phyloP scores from a whole-genome alignment of 352 stramenopile genomes.

The Pseudoperonospora humuli region DNA sequence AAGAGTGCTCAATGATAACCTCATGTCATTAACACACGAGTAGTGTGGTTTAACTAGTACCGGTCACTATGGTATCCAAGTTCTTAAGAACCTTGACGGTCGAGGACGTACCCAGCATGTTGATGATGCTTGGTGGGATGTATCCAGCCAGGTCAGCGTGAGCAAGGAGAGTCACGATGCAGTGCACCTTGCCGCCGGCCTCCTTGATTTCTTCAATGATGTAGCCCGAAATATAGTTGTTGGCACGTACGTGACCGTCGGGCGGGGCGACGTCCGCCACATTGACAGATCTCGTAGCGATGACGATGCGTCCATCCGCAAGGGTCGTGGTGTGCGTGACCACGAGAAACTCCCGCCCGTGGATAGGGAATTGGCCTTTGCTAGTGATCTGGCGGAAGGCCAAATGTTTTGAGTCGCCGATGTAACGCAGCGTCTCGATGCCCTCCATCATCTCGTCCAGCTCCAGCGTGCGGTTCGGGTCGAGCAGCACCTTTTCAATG shows the following conservation, averaged over 20 bases:
- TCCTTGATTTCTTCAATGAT: constrained; percentile 57
- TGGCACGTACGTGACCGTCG: constrained; percentile 57
- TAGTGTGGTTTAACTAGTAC: constrained; percentile 8
- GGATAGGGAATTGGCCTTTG: constrained; percentile 74
- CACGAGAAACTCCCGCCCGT: constrained; percentile 64
- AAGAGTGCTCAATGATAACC: no score
- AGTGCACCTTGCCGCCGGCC: constrained; percentile 40
- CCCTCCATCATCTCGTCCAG: constrained; percentile 80
- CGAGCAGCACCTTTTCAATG: constrained; percentile 53
- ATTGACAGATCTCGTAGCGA: constrained; percentile 58
- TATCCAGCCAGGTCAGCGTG: constrained; percentile 74
- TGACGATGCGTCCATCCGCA: constrained; percentile 44
- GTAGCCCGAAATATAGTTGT: constrained; percentile 72
- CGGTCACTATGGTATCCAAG: constrained; percentile 42
- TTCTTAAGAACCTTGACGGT: constrained; percentile 75
- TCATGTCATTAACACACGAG: no score
- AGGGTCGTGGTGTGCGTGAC: constrained; percentile 51
- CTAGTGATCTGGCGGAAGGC: constrained; percentile 65
- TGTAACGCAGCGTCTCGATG: constrained; percentile 43
- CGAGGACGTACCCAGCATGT: constrained; percentile 80
- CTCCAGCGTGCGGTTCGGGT: constrained; percentile 53
- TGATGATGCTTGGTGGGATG: constrained; percentile 72
- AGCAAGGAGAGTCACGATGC: constrained; percentile 64
- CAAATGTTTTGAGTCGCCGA: constrained; percentile 44
- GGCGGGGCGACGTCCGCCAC: constrained; percentile 35